These are phyloP conservation scores for Trypanosoma avium DNA, from an alignment of 208 protist species.

Conservation along the genomic window DNA sequence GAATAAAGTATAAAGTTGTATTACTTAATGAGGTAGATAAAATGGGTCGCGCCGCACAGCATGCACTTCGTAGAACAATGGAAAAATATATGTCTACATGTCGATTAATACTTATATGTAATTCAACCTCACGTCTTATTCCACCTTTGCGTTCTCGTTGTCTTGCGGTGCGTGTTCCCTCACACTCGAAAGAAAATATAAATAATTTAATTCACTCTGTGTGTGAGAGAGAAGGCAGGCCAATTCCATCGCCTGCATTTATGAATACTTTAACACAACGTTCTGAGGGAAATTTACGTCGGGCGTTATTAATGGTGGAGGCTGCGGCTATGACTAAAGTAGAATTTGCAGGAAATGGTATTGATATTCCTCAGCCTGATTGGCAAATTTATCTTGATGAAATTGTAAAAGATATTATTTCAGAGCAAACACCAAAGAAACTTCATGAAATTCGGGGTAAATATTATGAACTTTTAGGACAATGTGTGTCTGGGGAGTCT, in stretches of 20 bases:
- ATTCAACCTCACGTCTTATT: conserved; percentile 94
- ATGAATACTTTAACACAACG: conserved; percentile 61
- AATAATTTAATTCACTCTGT: conserved; percentile 54
- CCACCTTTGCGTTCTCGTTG: conserved; percentile 98
- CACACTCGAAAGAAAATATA: conserved; percentile 93
- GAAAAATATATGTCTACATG: conserved; percentile 99
- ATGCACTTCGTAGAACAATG: conserved; percentile 99
- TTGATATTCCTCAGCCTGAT: conserved; percentile 86
- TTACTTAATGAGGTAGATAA: conserved; percentile 98
- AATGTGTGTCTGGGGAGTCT: conserved; percentile 97
- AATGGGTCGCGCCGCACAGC: conserved; percentile 96
- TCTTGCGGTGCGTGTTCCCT: conserved; percentile 95
- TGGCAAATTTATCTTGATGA: conserved; percentile 96
- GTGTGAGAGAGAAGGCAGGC: conserved; percentile 67
- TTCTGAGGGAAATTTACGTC: conserved; percentile 95
- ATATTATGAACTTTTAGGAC: conserved; percentile 98
- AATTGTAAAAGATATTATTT: conserved; percentile 91
- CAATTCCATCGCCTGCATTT: conserved; percentile 64
- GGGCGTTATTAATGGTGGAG: conserved; percentile 97
- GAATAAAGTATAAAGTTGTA: conserved; percentile 95
- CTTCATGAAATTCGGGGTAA: conserved; percentile 94
- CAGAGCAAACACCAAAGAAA: conserved; percentile 93
- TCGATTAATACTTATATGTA: conserved; percentile 96
- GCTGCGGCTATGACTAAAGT: conserved; percentile 85
- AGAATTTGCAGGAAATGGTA: conserved; percentile 74